Conservation (phyloP, 1,284 basidiomycete genomes). For the Sanghuangporus sanghuang region DNA sequence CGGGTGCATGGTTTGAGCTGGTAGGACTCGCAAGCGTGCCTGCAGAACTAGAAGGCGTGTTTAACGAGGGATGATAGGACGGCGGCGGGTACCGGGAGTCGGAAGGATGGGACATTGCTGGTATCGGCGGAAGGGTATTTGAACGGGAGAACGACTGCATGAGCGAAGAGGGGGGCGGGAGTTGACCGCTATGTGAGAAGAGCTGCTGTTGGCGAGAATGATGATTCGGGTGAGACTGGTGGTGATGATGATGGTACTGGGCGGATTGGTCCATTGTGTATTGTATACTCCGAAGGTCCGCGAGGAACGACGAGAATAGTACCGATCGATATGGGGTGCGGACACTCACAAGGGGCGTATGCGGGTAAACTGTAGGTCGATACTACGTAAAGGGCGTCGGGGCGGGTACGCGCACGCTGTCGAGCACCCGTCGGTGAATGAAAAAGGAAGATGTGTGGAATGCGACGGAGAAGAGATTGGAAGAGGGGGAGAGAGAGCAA, state of each 20-base stretch:
- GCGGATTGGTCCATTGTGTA: constrained; percentile 22
- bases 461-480: not conserved
- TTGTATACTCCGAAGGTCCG: constrained; percentile 8
- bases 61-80: constrained; percentile 27
- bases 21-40: constrained; percentile 5
- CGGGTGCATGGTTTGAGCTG: not conserved
- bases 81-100: constrained; percentile 28
- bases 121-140: constrained; percentile 35
- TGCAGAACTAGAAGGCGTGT: constrained; percentile 13
- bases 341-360: constrained; percentile 32
- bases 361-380: constrained; percentile 26
- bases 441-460: not conserved
- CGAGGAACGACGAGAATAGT: constrained; percentile 2
- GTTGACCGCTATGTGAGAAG: constrained; percentile 29
- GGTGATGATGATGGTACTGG: constrained; percentile 23
- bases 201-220: constrained; percentile 26
- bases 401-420: constrained; percentile 28
- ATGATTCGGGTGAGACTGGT: constrained; percentile 24
- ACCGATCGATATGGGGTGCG: constrained; percentile 32
- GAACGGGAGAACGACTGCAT: constrained; percentile 29
- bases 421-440: not conserved
- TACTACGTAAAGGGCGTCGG: constrained; percentile 32
- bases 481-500: not conserved
- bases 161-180: constrained; percentile 41
- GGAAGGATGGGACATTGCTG: constrained; percentile 25